Base-by-base conservation (phyloP, 768 basidiomycete genomes). In the Dentipellis sp. region DNA sequence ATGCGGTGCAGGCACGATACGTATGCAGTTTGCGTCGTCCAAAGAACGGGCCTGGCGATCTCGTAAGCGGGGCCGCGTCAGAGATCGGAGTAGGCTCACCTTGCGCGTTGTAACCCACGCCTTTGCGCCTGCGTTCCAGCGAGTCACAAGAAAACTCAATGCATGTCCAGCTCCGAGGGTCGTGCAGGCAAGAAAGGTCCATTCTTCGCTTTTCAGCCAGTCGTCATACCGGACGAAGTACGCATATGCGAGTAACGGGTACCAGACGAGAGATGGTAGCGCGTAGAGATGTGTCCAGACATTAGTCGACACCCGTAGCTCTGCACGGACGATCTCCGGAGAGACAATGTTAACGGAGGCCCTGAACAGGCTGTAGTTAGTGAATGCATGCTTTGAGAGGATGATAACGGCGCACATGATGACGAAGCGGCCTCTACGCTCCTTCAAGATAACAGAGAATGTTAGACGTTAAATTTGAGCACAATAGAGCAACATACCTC, bases 101-200 rank as follows among this genome's bases (percentile, higher is more conserved):
- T 80, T 79, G 57, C 78, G 76, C 0, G 91, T 91, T 11, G 90
- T 93, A 58, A 95, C 77, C 77, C 80, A 83, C 36, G 91, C 85
- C 53, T 82, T 80, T 53, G 90, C 88, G 23, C 74, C 80, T 10
- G 86, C 77, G 66, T 82, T 93, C 97, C 97, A 99, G 62, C 81
- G 81, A 0, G 95, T 99, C 11, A 88, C 75, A 47, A 99, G 75
- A 71, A 94, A 99, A 65, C 90, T 93, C 56, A 99, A 78, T 3
- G 93, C 92, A 68, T 98, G 97, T 2, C 88, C 83, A 6, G 82
- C 86, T 19, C 89, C 89, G 8, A 99, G 79, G 3, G 83, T 72
- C 12, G 94, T 86, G 61, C 88, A 93, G 38, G 88, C 90, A 19
- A 98, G 80, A 67, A 98, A 99, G 0, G 97, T 95, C 94, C 94